These are phyloP conservation scores for Dissophora globulifera DNA, from an alignment of 192 early-diverging fungal species.

Conservation along the genomic window DNA sequence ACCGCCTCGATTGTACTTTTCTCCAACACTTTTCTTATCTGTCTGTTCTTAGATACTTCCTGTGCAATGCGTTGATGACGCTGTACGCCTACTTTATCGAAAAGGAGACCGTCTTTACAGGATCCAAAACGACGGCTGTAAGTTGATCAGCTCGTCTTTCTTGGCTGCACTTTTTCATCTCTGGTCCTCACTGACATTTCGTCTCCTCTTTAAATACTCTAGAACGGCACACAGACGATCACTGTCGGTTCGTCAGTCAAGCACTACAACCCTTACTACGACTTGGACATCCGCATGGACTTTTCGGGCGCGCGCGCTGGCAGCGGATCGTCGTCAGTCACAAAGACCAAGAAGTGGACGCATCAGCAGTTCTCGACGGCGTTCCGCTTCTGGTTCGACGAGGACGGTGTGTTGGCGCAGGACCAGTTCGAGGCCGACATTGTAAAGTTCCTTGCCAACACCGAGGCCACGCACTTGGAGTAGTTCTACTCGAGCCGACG, in stretches of 20 bases:
- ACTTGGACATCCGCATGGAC: slow-evolving; percentile 61
- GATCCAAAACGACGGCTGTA: slow-evolving; percentile 60
- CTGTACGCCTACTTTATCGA: slow-evolving; percentile 70
- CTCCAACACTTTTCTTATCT: too few relatives aligned
- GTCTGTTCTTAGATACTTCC: slow-evolving; percentile 42
- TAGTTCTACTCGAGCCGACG: too few relatives aligned
- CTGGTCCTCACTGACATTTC: background rate
- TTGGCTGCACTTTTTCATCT: background rate
- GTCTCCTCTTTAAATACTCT: background rate
- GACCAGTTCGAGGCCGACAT: slow-evolving; percentile 66
- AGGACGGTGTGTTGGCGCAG: slow-evolving; percentile 69
- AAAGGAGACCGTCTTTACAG: slow-evolving; percentile 75
- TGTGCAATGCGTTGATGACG: slow-evolving; percentile 61
- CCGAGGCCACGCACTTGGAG: slow-evolving; percentile 61
- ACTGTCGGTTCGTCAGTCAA: slow-evolving; percentile 63
- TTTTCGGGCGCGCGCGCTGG: too few relatives aligned
- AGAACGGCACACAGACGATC: slow-evolving; percentile 62
- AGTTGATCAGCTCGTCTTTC: background rate
- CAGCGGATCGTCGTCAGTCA: slow-evolving; percentile 4
- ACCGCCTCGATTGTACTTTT: too few relatives aligned
- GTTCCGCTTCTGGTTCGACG: slow-evolving; percentile 73
- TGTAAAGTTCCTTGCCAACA: slow-evolving; percentile 56
- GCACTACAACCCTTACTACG: slow-evolving; percentile 63
- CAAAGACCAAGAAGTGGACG: slow-evolving; percentile 55
- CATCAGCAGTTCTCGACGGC: slow-evolving; percentile 66